Percentiles rank a stretch among this genome's conserved stretches.
Conservation (phyloP, 2,329 filamentous ascomycete genomes). For the Paracoccidioides lutzii region DNA sequence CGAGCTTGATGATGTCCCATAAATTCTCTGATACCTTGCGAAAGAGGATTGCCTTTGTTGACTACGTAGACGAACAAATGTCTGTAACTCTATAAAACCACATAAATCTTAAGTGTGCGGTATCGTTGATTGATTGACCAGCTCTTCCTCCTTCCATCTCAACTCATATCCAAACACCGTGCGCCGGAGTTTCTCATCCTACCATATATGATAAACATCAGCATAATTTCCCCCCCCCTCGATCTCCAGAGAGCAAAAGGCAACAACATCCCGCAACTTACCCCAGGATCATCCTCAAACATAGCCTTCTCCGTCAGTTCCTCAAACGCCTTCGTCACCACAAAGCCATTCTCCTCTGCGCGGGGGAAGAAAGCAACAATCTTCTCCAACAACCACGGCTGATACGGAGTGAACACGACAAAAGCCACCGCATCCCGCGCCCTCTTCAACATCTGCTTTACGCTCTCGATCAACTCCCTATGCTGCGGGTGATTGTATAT, state of each 20-base stretch:
- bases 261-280: slow-evolving; percentile 24
- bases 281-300: slow-evolving; percentile 77
- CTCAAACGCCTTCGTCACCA: slow-evolving; percentile 68
- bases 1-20: too few species aligned
- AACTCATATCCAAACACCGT: slow-evolving; percentile 72
- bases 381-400: slow-evolving; percentile 76
- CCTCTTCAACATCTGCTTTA: slow-evolving; percentile 52
- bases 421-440: slow-evolving; percentile 49
- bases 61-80: too few species aligned
- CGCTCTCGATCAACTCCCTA: slow-evolving; percentile 57
- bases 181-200: slow-evolving; percentile 65
- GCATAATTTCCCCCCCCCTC: not conserved
- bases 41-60: too few species aligned
- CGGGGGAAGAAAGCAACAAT: slow-evolving; percentile 79
- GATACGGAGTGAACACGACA: slow-evolving; percentile 89
- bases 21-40: too few species aligned
- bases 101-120: too few species aligned
- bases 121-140: slow-evolving; percentile 10
- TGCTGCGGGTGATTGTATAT: slow-evolving; percentile 89
- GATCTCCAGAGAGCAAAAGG: not conserved
- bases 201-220: slow-evolving; percentile 1
- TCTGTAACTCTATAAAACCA: too few species aligned
- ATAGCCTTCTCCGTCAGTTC: slow-evolving; percentile 72
- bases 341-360: slow-evolving; percentile 56
- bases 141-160: slow-evolving; percentile 42